Conservation (phyloP, 345 rosid species). For the Iberis pinnata region DNA sequence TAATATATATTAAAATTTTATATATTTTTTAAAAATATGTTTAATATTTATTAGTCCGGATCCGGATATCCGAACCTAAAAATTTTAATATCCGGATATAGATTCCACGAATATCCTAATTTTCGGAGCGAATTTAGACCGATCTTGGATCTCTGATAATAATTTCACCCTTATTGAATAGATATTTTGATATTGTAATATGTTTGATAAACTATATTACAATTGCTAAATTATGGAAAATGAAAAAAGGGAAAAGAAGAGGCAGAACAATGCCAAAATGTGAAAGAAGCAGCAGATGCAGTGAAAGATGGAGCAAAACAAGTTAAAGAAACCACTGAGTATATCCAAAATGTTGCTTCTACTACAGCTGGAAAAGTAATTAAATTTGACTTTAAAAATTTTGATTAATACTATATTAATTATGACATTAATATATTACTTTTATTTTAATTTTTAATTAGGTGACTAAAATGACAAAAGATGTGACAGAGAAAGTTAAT, state of each 20-base stretch:
- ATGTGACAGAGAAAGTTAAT: slow-evolving; percentile 29
- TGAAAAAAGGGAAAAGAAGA: slow-evolving; percentile 35
- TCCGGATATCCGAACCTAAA: no score
- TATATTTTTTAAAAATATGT: no score
- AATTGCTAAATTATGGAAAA: slow-evolving; percentile 1
- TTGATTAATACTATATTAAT: not conserved
- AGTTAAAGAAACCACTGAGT: slow-evolving; percentile 43
- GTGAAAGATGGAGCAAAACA: slow-evolving; percentile 51
- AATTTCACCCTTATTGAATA: no score
- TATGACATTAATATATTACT: not conserved
- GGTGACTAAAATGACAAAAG: slow-evolving; percentile 36
- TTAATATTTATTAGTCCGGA: no score
- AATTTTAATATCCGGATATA: no score
- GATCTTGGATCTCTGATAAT: no score
- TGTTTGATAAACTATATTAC: not conserved
- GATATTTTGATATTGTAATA: not conserved
- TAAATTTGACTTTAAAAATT: not conserved
- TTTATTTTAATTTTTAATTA: slow-evolving; percentile 2
- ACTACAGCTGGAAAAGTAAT: slow-evolving; percentile 33
- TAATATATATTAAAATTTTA: no score
- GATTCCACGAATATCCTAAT: no score
- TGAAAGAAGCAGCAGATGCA: slow-evolving; percentile 60
- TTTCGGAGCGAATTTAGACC: no score
- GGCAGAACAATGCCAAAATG: slow-evolving; percentile 40
- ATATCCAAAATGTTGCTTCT: slow-evolving; percentile 30